Base-by-base conservation (phyloP, 2,329 filamentous ascomycete species). In the Fusarium guadeloupense region DNA sequence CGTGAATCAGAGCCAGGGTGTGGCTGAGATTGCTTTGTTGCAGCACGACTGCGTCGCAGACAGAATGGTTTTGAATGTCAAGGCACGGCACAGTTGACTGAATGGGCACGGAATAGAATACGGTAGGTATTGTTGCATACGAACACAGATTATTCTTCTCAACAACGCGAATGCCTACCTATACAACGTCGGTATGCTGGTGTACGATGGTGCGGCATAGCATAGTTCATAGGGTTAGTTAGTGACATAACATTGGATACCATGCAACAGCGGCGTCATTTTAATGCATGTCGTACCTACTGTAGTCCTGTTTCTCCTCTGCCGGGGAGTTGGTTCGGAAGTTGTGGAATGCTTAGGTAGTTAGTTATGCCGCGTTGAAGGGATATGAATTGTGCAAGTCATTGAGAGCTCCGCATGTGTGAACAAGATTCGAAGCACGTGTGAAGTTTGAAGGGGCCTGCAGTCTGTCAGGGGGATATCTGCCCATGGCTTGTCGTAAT, bases 301-400 rank as follows among this genome's bases (percentile, higher is more conserved):
- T n/a, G n/a, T n/a, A n/a, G n/a, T n/a, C n/a, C 44, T 64, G 62
- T 68, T 62, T 60, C 66, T 67, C 59, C 64, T 69, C 59, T 70
- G 62, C 67, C 61, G 54, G 63, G 54, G 62, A 48, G 47, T 45
- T 53, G 55, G 48, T 49, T 49, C 45, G 48, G 47, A 39, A 44
- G 49, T 43, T 66, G 58, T 61, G 54, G 52, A 51, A 56, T 61
- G 49, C n/a, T n/a, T n/a, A n/a, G n/a, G n/a, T n/a, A n/a, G n/a
- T n/a, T n/a, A n/a, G n/a, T n/a, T n/a, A n/a, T n/a, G n/a, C n/a
- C n/a, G n/a, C n/a, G n/a, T 28, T 20, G 42, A 55, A 33, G 47
- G 47, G 21, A 25, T 43, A 46, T 45, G 44, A 40, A 37, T 59
- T 63, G 51, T 66, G 57, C 50, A 50, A 41, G 38, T 61, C 65